phyloP scores from a whole-genome alignment of 176 grass and related monocot genomes.

The Triticum turgidum region DNA sequence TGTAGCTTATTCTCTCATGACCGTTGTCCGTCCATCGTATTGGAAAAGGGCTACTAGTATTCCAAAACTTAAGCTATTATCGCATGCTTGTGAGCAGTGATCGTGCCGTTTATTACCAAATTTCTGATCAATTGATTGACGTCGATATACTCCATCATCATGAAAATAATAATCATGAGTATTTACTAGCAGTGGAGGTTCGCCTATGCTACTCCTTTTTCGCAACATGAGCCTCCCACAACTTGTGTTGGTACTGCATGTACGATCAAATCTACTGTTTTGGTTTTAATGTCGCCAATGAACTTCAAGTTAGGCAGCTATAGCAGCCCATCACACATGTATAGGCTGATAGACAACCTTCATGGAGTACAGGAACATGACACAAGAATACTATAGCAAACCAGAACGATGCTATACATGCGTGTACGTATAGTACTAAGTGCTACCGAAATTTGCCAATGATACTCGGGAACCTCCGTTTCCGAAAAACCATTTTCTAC shows the following conservation, averaged over 20 bases:
- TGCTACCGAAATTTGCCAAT: no score
- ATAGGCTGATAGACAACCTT: background rate
- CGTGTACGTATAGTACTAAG: no score
- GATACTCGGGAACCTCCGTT: no score
- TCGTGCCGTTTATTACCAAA: no score
- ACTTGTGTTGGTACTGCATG: background rate
- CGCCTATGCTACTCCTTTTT: background rate
- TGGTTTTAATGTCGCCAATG: background rate
- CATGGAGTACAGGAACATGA: constrained; percentile 6
- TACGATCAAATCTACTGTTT: constrained; percentile 24
- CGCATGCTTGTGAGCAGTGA: background rate
- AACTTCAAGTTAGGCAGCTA: background rate
- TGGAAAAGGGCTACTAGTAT: no score
- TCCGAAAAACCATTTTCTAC: no score
- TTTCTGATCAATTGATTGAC: no score
- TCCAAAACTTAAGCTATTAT: background rate
- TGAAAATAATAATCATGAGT: background rate
- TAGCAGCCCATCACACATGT: no score
- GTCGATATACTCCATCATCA: no score
- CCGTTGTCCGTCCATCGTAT: background rate
- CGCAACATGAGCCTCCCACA: background rate
- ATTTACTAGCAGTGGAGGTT: background rate
- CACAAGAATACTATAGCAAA: constrained; percentile 4
- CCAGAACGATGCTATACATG: background rate
- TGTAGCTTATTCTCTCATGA: background rate